A percentile compares a stretch with the other conserved stretches of the same genome.
Conservation (phyloP, 768 basidiomycete species). For the Lenzites betulinus region DNA sequence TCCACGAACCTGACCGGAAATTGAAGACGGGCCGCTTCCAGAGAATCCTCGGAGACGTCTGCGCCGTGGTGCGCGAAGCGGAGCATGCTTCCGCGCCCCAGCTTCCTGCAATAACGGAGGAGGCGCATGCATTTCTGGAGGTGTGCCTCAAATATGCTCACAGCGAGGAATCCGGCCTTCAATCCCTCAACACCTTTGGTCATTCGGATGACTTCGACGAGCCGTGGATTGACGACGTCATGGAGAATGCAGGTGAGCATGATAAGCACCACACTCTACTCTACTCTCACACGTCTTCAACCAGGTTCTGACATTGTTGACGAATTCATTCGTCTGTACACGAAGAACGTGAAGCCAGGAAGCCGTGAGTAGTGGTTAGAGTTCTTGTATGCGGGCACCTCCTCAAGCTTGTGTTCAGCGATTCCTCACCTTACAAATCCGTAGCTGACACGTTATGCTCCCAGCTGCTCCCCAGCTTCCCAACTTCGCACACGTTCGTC, state of each 20-base stretch:
- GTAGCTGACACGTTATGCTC: not conserved
- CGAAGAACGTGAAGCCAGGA: slow-evolving; percentile 10
- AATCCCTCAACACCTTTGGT: slow-evolving; percentile 11
- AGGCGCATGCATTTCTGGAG: slow-evolving; percentile 16
- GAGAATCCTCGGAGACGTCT: slow-evolving; percentile 12
- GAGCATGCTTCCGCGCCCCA: not conserved
- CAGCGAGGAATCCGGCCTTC: slow-evolving; percentile 13
- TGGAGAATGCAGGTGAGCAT: slow-evolving; percentile 14
- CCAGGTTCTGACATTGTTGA: slow-evolving; percentile 17
- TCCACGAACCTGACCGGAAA: slow-evolving; percentile 13
- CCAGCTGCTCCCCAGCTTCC: slow-evolving; percentile 12
- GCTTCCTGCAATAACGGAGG: slow-evolving; percentile 3
- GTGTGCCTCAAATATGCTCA: slow-evolving; percentile 18
- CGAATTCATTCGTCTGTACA: slow-evolving; percentile 12
- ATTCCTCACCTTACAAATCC: not conserved
- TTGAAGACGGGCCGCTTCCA: slow-evolving; percentile 1
- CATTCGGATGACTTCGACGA: slow-evolving; percentile 17
- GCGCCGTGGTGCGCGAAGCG: slow-evolving; percentile 17
- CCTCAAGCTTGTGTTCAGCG: slow-evolving; percentile 8
- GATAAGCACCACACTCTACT: too few species aligned
- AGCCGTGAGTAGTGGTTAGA: slow-evolving; percentile 9
- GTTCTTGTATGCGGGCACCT: not conserved
- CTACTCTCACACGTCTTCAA: not conserved
- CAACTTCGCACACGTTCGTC: slow-evolving; percentile 6
- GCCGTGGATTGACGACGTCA: slow-evolving; percentile 18